Conservation (phyloP, 768 basidiomycete species). For the Suillus plorans region DNA sequence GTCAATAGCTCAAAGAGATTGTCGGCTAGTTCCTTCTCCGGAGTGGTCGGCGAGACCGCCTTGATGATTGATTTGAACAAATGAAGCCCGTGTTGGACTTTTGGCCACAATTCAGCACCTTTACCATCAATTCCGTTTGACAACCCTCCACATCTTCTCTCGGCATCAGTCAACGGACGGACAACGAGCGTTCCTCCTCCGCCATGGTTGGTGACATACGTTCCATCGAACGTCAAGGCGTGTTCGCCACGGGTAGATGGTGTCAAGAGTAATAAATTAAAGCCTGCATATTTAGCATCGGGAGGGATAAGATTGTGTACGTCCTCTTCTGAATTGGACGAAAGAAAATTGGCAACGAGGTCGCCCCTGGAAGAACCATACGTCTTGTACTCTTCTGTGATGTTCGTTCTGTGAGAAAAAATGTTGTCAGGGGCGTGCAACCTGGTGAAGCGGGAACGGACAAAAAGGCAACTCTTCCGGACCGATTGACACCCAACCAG, state of each 20-base stretch:
- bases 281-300: slow-evolving; percentile 67
- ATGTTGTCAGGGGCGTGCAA: slow-evolving; percentile 6
- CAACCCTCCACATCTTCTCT: slow-evolving; percentile 56
- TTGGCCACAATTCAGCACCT: slow-evolving; percentile 68
- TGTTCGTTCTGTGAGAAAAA: slow-evolving; percentile 67
- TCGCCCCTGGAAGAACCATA: slow-evolving; percentile 65
- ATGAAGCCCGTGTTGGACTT: slow-evolving; percentile 59
- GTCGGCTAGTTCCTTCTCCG: slow-evolving; percentile 56
- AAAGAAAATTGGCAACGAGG: slow-evolving; percentile 67
- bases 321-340: slow-evolving; percentile 51
- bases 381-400: slow-evolving; percentile 56
- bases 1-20: slow-evolving; percentile 64
- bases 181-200: slow-evolving; percentile 58
- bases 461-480: slow-evolving; percentile 72
- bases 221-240: slow-evolving; percentile 48
- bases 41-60: slow-evolving; percentile 31
- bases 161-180: slow-evolving; percentile 50
- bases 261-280: slow-evolving; percentile 73
- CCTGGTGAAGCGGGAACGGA: slow-evolving; percentile 38
- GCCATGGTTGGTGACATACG: slow-evolving; percentile 69
- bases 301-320: slow-evolving; percentile 44
- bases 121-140: slow-evolving; percentile 76
- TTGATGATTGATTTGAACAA: slow-evolving; percentile 46
- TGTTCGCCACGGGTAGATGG: slow-evolving; percentile 25
- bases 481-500: slow-evolving; percentile 72